These are phyloP conservation scores for Tolypocladium paradoxum DNA, from an alignment of 2,329 filamentous ascomycete genomes.

Conservation along the genomic window DNA sequence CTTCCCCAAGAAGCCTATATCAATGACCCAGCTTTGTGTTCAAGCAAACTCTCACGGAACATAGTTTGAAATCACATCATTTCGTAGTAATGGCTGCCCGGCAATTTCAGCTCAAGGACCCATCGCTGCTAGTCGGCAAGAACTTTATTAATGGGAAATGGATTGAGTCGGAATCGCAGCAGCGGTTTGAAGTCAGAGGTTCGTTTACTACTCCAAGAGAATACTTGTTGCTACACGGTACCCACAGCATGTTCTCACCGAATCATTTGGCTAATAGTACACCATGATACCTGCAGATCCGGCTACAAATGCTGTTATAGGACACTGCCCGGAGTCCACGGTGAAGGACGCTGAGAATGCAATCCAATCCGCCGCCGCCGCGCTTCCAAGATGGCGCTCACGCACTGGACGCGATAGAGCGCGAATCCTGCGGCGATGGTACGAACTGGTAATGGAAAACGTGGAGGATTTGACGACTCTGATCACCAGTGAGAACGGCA, in stretches of 20 bases:
- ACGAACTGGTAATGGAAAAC: conserved; percentile 69
- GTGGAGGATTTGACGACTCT: conserved; percentile 69
- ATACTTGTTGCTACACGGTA: too few species aligned
- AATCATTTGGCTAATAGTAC: too few species aligned
- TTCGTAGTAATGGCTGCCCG: too few species aligned
- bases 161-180: conserved; percentile 71
- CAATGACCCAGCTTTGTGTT: too few species aligned
- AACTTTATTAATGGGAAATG: conserved; percentile 90
- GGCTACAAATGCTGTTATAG: conserved; percentile 69
- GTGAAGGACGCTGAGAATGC: conserved; percentile 67
- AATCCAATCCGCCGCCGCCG: conserved; percentile 70
- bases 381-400: conserved; percentile 59
- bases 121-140: conserved; percentile 77
- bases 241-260: too few species aligned
- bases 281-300: conserved; percentile 50
- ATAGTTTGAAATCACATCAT: too few species aligned
- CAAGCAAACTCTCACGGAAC: too few species aligned
- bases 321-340: conserved; percentile 75
- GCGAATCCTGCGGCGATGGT: conserved; percentile 68
- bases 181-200: conserved; percentile 83
- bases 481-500: conserved; percentile 86
- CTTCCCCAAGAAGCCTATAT: too few species aligned
- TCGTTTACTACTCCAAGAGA: too few species aligned
- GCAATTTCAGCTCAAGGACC: conserved; percentile 64
- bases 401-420: conserved; percentile 66